Evolutionary conservation across 1,139 yeast genomes (phyloP), one percentile per base, ranked within the genome.

Genomic region (Geotrichum phurueaensis): DNA sequence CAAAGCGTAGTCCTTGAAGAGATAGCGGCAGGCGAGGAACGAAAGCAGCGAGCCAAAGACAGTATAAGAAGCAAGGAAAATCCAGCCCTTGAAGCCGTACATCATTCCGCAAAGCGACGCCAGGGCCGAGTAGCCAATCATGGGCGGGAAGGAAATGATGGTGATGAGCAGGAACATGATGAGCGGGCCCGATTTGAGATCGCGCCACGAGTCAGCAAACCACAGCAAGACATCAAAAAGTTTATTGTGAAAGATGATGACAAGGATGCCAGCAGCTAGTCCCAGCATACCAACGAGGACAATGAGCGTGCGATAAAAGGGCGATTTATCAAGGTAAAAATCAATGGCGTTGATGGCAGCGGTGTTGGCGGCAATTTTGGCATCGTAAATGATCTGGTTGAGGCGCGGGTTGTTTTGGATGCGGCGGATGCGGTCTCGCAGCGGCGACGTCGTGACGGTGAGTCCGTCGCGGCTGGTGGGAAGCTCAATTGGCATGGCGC

Each of bases 51-150:
- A 88, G 0, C 98, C 98, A 2, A 79, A 54, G 1, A 89, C 77
- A 0, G 96, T 83, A 0, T 91, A 89, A 2, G 79, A 51, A 0
- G 95, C 86, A 60, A 92, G 74, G 18, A 90, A 72, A 3, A 87
- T 79, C 95, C 96, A 92, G 0, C 97, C 98, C 57, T 76, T 69
- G 65, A 89, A 81, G 1, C 98, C 98, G 71, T 87, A 94, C 31
- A 87, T 82, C 83, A 90, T 85, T 1, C 98, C 99, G 10, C 85
- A 78, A 15, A 89, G 73, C 62, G 89, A 79, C 22, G 87, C 81
- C 48, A 89, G 75, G 13, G 87, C 80, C 2, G 94, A 81, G 73
- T 86, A 92, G 1, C 99, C 99, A 56, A 91, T 74, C 66, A 92
- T 67, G 1, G 98, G 99, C 2, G 99, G 99, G 77, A 94, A 91